Evolutionary conservation across 1,284 basidiomycete genomes (phyloP).

Genomic region (Mrakiaceae sp.): DNA sequence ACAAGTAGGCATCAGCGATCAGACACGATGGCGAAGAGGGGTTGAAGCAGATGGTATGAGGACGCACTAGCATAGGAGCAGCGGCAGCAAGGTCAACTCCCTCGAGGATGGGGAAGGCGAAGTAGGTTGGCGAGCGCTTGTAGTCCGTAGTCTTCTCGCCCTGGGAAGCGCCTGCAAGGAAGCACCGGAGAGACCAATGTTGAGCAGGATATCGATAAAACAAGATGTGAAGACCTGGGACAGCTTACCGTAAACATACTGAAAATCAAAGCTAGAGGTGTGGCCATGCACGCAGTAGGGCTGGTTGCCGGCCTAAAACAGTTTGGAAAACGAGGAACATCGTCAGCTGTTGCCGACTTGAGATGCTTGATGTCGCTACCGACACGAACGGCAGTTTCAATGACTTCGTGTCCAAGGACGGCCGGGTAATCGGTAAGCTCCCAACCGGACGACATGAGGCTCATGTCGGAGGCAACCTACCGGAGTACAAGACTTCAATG

Average conservation of each 20-base stretch:
- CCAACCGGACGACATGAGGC: constrained; percentile 1
- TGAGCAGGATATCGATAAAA: no score
- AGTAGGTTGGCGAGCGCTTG: constrained; percentile 54
- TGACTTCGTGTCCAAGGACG: constrained; percentile 46
- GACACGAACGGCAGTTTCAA: constrained; percentile 45
- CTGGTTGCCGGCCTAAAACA: no score
- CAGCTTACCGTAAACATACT: no score
- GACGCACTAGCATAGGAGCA: no score
- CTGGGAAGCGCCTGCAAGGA: neutral
- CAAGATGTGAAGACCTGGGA: no score
- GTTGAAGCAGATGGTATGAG: no score
- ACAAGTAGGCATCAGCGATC: no score
- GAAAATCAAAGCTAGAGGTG: no score
- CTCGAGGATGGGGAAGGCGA: constrained; percentile 58
- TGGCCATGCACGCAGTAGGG: no score
- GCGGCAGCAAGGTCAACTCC: constrained; percentile 34
- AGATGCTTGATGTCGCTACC: constrained; percentile 46
- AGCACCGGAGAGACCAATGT: no score
- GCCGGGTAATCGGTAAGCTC: neutral
- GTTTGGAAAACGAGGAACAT: no score
- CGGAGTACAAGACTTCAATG: neutral
- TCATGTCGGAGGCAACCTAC: neutral
- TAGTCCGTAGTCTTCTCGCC: constrained; percentile 36
- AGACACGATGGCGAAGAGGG: no score
- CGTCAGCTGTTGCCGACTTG: constrained; percentile 43